Base-by-base conservation (phyloP, 1,284 basidiomycete genomes). In the Peniophora sp. region DNA sequence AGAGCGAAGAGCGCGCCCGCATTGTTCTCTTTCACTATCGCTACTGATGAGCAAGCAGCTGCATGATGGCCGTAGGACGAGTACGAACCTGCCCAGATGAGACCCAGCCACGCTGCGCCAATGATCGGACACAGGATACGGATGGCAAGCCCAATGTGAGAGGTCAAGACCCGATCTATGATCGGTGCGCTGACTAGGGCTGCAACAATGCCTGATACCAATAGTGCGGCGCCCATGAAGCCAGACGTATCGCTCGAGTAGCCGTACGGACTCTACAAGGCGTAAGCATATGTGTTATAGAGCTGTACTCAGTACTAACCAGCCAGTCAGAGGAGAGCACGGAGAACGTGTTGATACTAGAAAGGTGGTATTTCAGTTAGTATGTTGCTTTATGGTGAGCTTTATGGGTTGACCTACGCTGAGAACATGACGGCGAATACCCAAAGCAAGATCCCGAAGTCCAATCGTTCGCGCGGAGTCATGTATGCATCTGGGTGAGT, bases 101-200 rank as follows among this genome's bases (percentile, higher is more conserved):
- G 66, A 11, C 78, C 77, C 19, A 89, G 65, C 85, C 88, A 91
- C 19, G 71, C 71, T 0, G 61, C 71, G 8, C 73, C 81, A 9
- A 85, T 68, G 48, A 81, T 60, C 2, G 88, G 86, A 12, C 81
- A 73, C 16, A 87, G 61, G 0, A 80, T 52, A 53, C 85, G 87
- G 50, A 73, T 59, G 1, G 79, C 77, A 6, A 79, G 54, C 0
- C 79, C 85, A 36, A 90, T 72, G 55, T 80, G 80, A 55, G 80
- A 74, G 1, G 86, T 89, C 53, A 91, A 77, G 8, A 89, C 78
- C 20, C 88, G 78, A 60, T 92, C 89, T 58, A 89, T 84, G 2
- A 90, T 65, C 0, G 89, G 89, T 0, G 88, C 77, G 0, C 81
- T 79, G 46, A 82, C 58, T 34, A 81, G 67, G 0, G 88, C 83